Evolutionary conservation across 768 basidiomycete genomes (phyloP), one percentile per base, ranked within the genome.

Genomic region (Tubosaeta sp.): DNA sequence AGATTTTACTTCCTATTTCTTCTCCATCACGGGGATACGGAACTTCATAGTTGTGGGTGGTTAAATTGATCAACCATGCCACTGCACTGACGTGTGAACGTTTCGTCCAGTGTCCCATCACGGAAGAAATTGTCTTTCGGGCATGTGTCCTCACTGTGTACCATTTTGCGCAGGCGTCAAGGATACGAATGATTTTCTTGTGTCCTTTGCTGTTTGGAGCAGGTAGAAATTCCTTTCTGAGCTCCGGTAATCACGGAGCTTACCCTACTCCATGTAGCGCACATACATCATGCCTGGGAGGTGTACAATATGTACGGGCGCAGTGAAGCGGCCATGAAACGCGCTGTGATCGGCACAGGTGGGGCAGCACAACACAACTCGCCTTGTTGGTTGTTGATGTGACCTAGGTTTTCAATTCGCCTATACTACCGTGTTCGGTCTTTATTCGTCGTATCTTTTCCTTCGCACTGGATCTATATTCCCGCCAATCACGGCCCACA

Each of bases 371-470:
- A 0, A 4, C 29, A 29, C 31, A 43, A 16, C 5, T 58, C 30
- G 36, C 55, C 41, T 40, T 57, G 48, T 57, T 60, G 53, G 64
- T 42, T n/a, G 18, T 21, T 35, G 31, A 48, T 25, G 36, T 39
- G 48, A 22, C 29, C 11, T 61, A 97, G 94, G 82, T 5, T 85
- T 96, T 69, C 95, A 98, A 69, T 76, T 94, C 21, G 63, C 75
- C 4, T 99, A 97, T 69, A 99, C 96, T 7, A 93, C 90, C 4
- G 60, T 97, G 13, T 98, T 98, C 59, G 96, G 96, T 4, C 89
- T 86, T 67, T 88, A 87, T 68, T 85, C 83, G 21, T 79, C 90
- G 4, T 96, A 82, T 69, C 77, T 96, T 38, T 92, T 94, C 70
- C 75, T 95, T 8, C 82, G 88, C 44, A 93, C 94, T 4, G 83